These are phyloP conservation scores for Fusarium sp. DNA, from an alignment of 2,329 filamentous ascomycete genomes.

Conservation along the genomic window DNA sequence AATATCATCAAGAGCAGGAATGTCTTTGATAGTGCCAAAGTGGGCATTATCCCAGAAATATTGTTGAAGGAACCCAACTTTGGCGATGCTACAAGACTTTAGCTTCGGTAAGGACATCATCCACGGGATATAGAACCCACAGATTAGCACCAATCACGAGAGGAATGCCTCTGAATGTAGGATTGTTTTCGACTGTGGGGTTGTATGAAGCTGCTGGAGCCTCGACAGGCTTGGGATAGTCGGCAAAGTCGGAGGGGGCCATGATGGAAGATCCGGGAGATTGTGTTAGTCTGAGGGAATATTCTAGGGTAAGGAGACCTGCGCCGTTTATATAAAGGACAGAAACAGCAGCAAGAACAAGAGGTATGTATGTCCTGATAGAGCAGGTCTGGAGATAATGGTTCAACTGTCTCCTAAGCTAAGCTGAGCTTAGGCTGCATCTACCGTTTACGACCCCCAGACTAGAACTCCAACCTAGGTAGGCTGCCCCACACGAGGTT, in stretches of 20 bases:
- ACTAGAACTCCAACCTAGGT: background rate
- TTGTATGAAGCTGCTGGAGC: conserved; percentile 49
- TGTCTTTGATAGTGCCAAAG: conserved; percentile 57
- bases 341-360: background rate
- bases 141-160: conserved; percentile 68
- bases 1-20: conserved; percentile 56
- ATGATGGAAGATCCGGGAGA: conserved; percentile 22
- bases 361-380: background rate
- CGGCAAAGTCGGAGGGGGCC: conserved; percentile 48
- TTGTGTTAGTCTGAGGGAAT: background rate
- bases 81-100: conserved; percentile 60
- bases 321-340: background rate
- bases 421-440: background rate
- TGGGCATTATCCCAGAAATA: conserved; percentile 75
- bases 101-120: background rate
- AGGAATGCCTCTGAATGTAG: conserved; percentile 71
- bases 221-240: conserved; percentile 52
- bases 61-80: conserved; percentile 67
- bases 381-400: background rate
- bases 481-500: background rate
- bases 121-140: conserved; percentile 52
- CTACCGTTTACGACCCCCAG: background rate
- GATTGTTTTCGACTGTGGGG: conserved; percentile 65
- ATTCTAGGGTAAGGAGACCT: background rate
- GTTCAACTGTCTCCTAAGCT: background rate